Evolutionary conservation across 2,329 filamentous ascomycete species (phyloP).

Genomic region (Didymella sp.): DNA sequence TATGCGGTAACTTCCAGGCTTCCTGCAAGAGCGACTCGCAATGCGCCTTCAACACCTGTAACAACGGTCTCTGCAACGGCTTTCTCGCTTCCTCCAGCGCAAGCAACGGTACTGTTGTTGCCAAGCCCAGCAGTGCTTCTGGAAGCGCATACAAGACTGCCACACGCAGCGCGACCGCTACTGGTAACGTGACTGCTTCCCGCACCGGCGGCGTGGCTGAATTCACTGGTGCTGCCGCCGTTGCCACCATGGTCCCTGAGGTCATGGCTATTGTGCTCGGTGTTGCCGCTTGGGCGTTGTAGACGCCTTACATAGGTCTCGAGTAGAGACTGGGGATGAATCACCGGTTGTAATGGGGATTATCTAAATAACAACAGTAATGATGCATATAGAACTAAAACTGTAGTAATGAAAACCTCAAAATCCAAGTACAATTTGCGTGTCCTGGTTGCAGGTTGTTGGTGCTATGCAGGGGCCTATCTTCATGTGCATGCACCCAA

Average conservation of each 20-base stretch:
- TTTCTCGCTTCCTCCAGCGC: conserved; percentile 11
- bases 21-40: conserved; percentile 21
- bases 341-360: background rate
- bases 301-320: background rate
- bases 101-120: conserved; percentile 12
- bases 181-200: background rate
- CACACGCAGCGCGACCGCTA: background rate
- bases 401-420: background rate
- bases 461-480: background rate
- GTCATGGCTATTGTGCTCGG: conserved; percentile 22
- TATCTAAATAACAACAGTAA: too few species aligned
- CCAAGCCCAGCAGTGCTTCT: background rate
- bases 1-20: conserved; percentile 33
- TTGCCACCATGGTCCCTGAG: conserved; percentile 15
- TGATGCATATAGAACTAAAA: background rate
- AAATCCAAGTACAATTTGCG: background rate
- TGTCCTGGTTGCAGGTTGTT: background rate
- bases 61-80: conserved; percentile 27
- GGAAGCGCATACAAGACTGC: background rate
- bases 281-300: conserved; percentile 24
- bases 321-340: background rate
- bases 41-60: conserved; percentile 29
- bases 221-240: conserved; percentile 30
- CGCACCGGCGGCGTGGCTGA: conserved; percentile 11
- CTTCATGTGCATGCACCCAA: too few species aligned